Conservation (phyloP, 768 basidiomycete genomes). For the Leccinum uliginosum region DNA sequence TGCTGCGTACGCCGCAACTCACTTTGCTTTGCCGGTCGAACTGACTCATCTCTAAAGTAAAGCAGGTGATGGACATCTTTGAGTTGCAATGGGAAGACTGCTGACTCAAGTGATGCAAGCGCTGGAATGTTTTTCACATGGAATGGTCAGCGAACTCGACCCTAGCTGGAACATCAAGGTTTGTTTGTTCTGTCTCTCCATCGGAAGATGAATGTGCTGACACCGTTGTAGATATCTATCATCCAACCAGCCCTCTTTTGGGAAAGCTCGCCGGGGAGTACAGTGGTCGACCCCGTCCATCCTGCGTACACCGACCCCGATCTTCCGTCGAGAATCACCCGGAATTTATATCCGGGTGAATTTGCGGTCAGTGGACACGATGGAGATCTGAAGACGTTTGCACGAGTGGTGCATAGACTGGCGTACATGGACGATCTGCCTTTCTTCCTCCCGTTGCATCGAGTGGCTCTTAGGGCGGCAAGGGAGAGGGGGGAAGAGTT, state of each 20-base stretch:
- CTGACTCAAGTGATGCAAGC: conserved; percentile 23
- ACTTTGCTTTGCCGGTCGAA: not conserved
- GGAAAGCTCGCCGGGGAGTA: conserved; percentile 8
- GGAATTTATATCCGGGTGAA: conserved; percentile 10
- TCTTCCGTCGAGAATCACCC: conserved; percentile 14
- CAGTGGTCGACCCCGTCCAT: conserved; percentile 10
- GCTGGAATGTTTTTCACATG: conserved; percentile 37
- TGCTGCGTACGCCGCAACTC: conserved; percentile 23
- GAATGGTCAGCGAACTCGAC: conserved; percentile 38
- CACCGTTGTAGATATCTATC: conserved; percentile 17
- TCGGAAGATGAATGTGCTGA: not conserved
- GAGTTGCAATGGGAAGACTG: not conserved
- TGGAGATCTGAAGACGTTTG: conserved; percentile 24
- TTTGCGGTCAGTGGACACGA: conserved; percentile 1
- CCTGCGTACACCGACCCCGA: conserved; percentile 17
- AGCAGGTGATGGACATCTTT: conserved; percentile 17
- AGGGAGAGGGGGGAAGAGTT: conserved; percentile 20
- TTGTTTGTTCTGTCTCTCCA: conserved; percentile 19
- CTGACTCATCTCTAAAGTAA: conserved; percentile 15
- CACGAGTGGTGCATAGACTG: conserved; percentile 15
- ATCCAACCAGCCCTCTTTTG: conserved; percentile 25
- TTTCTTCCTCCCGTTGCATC: conserved; percentile 24
- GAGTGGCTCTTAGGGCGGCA: conserved; percentile 19
- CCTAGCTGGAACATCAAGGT: conserved; percentile 48
- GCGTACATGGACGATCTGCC: conserved; percentile 22